Conservation (phyloP, 805 yeast species). For the Spathaspora boniae region DNA sequence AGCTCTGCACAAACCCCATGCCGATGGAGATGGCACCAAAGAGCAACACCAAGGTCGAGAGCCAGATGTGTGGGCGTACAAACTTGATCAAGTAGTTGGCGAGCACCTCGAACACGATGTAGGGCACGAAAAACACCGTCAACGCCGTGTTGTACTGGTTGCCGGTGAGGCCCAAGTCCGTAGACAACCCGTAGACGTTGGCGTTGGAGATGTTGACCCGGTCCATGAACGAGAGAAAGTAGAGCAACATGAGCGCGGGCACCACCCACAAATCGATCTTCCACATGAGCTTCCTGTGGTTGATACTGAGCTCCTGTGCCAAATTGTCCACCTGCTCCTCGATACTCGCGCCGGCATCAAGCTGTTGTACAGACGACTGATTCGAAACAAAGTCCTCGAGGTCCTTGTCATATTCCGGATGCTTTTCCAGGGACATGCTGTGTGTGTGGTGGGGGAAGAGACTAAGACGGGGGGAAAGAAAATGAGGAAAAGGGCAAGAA, state of each 20-base stretch:
- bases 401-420: too few relatives aligned
- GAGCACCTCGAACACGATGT: conserved; percentile 59
- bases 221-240: conserved; percentile 74
- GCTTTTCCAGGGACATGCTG: too few relatives aligned
- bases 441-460: too few relatives aligned
- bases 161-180: conserved; percentile 51
- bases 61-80: conserved; percentile 63
- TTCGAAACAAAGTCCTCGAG: too few relatives aligned
- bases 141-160: conserved; percentile 62
- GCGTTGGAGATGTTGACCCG: conserved; percentile 84
- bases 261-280: conserved; percentile 68
- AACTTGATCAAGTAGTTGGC: conserved; percentile 60
- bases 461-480: too few relatives aligned
- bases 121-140: conserved; percentile 71
- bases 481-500: too few relatives aligned
- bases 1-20: conserved; percentile 60
- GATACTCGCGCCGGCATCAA: neutral
- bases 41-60: conserved; percentile 52
- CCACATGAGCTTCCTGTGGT: conserved; percentile 55
- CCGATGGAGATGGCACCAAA: conserved; percentile 65
- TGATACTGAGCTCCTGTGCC: conserved; percentile 39
- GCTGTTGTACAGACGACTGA: neutral
- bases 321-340: conserved; percentile 16
- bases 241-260: conserved; percentile 72
- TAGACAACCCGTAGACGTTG: conserved; percentile 62